Base-by-base conservation (phyloP, 257 asterid species). In the Thymus quinquecostatus region DNA sequence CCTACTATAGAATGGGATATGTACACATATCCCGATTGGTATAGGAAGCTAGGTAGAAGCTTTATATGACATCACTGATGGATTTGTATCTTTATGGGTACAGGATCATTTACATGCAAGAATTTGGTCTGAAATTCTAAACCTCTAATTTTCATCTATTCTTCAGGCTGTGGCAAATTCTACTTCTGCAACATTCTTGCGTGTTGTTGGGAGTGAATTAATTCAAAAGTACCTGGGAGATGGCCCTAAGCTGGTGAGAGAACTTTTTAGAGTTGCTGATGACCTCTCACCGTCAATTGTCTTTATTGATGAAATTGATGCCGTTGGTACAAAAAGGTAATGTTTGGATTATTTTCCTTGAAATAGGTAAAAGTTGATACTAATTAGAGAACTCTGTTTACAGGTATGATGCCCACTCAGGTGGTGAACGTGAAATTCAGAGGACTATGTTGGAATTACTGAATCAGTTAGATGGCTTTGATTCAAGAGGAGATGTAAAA, bases 361-460 rank as follows among this genome's bases (percentile, higher is more conserved):
- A 43, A 47, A 41, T 71, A 50, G 48, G 55, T 43, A 29, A 10
- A 21, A 44, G 56, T 44, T 29, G 71, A 36, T 73, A 55, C 56
- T 74, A 44, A 64, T 9, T 51, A 43, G 55, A 74, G 71, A 60
- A 11, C 66, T 34, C 70, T 47, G 1, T 71, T 41, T 58, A 10
- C 78, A 92, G 96, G 86, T 90, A 92, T 32, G 98, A 92, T 48
- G 97, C 98, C 8, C 97, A 92, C 82, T 92, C 96, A 2, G 98
- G 98, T 36, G 98, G 98, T 75, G 98, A 92, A 73, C 97, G 98
- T 75, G 98, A 92, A 77, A 92, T 92, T 70, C 97, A 92, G 90
- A 87, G 98, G 82, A 92, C 98, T 48, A 92, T 92, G 97, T 80
- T 92, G 81, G 97, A 92, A 67, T 74, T 92, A 75, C 86, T 92